Evolutionary conservation across 2,329 filamentous ascomycete species (phyloP).

Genomic region (Coniella lustricola): DNA sequence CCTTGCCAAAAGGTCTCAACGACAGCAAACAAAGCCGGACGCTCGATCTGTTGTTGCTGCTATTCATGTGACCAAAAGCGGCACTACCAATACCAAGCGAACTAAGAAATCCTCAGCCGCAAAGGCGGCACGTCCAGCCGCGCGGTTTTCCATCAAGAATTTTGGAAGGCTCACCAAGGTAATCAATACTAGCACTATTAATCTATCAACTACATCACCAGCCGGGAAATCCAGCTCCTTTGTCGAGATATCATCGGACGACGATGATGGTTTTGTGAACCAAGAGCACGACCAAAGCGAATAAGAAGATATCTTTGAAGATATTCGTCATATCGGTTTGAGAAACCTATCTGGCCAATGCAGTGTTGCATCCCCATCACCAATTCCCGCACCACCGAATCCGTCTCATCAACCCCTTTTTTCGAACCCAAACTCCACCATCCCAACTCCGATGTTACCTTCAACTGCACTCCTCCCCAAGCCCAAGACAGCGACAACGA

Average conservation of each 20-base stretch:
- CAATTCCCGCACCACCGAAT: not conserved
- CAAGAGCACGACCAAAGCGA: too few species aligned
- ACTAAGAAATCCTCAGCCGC: not conserved
- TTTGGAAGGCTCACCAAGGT: constrained; percentile 24
- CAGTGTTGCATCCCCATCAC: not conserved
- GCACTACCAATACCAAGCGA: not conserved
- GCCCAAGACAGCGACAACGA: not conserved
- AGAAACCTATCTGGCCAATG: constrained; percentile 21
- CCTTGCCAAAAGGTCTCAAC: constrained; percentile 6
- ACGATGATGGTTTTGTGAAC: too few species aligned
- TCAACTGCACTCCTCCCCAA: too few species aligned
- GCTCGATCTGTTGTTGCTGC: too few species aligned
- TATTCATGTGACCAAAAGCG: not conserved
- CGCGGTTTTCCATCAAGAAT: constrained; percentile 17
- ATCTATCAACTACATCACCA: too few species aligned
- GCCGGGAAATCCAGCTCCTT: too few species aligned
- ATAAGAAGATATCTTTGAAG: constrained; percentile 23
- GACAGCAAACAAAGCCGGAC: too few species aligned
- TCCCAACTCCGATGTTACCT: too few species aligned
- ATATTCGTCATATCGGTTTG: constrained; percentile 34
- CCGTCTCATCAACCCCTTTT: not conserved
- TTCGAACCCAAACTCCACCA: too few species aligned
- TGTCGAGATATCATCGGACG: not conserved
- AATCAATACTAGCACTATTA: not conserved
- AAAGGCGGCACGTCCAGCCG: not conserved